A percentile compares a stretch with the other conserved stretches of the same genome.
Conservation (phyloP, 805 yeast genomes). For the Kodamaea kaohsiungensis region DNA sequence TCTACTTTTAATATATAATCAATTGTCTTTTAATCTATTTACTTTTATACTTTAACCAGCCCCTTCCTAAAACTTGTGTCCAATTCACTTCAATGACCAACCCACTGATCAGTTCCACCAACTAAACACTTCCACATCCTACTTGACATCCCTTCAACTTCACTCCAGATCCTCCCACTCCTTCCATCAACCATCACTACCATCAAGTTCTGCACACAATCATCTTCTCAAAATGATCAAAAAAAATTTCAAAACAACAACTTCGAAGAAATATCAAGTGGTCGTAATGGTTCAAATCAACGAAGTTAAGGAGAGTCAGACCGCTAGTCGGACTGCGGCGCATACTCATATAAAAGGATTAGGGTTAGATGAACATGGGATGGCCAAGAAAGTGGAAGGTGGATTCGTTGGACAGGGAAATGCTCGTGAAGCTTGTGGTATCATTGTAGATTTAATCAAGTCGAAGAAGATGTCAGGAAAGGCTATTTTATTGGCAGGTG, state of each 20-base stretch:
- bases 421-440: slow-evolving; percentile 92
- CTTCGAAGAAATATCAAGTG: slow-evolving; percentile 39
- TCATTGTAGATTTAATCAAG: slow-evolving; percentile 89
- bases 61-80: no score
- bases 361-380: slow-evolving; percentile 88
- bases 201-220: neutral
- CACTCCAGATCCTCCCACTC: neutral
- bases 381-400: slow-evolving; percentile 81
- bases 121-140: no score
- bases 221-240: neutral
- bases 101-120: no score
- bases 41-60: no score
- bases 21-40: no score
- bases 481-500: slow-evolving; percentile 94
- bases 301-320: slow-evolving; percentile 63
- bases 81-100: no score
- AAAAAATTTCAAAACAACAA: slow-evolving; percentile 6
- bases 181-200: neutral
- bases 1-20: no score
- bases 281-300: slow-evolving; percentile 81
- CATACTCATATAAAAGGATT: slow-evolving; percentile 96
- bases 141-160: neutral
- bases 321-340: slow-evolving; percentile 80
- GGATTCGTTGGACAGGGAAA: slow-evolving; percentile 80
- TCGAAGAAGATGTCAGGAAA: slow-evolving; percentile 92